Conservation (phyloP, 108 stramenopile species). For the Skeletonema costatum region DNA sequence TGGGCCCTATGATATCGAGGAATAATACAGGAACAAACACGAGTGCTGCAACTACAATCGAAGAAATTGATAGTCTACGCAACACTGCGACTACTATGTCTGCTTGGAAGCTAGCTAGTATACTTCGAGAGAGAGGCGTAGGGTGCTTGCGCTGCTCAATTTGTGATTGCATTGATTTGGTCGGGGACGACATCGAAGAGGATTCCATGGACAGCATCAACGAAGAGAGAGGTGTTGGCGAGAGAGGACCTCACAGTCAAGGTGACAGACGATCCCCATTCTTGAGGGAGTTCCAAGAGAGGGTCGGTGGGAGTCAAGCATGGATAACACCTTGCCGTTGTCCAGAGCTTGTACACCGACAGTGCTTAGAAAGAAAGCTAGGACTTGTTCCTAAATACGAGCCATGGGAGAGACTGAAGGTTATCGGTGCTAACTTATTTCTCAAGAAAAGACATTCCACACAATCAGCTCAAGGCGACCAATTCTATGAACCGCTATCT, state of each 20-base stretch:
- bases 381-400: constrained; percentile 18
- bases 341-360: constrained; percentile 31
- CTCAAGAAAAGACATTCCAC: background rate
- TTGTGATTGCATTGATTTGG: constrained; percentile 40
- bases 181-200: constrained; percentile 25
- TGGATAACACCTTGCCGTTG: constrained; percentile 37
- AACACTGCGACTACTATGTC: constrained; percentile 39
- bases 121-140: constrained; percentile 29
- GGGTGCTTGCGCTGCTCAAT: constrained; percentile 38
- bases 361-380: constrained; percentile 27
- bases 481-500: background rate
- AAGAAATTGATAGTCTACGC: constrained; percentile 31
- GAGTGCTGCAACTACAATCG: constrained; percentile 5
- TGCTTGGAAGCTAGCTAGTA: constrained; percentile 41
- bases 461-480: background rate
- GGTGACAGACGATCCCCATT: constrained; percentile 11
- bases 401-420: constrained; percentile 21
- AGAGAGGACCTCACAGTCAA: background rate
- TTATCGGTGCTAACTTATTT: background rate
- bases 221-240: background rate
- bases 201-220: background rate
- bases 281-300: constrained; percentile 24
- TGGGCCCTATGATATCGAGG: constrained; percentile 26
- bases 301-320: constrained; percentile 9
- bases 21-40: background rate